Evolutionary conservation across 768 basidiomycete genomes (phyloP), one percentile per base, ranked within the genome.

Genomic region (Panaeolus cyanescens): DNA sequence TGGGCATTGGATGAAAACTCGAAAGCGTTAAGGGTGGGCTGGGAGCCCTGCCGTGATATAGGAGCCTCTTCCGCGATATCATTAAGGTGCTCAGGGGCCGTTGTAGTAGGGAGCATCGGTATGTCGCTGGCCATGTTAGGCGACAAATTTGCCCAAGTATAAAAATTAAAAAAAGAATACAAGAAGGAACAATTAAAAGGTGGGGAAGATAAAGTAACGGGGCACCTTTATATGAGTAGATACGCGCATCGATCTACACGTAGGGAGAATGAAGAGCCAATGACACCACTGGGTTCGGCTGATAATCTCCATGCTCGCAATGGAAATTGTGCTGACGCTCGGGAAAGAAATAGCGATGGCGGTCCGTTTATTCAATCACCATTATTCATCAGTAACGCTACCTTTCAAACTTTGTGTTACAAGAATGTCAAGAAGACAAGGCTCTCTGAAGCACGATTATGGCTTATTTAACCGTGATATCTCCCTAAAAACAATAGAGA

Each of bases 221-320:
- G 10, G 13, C 15, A 28, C 45, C 30, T 50, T 50, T 50, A 50
- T 50, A 50, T 50, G 30, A 1, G 45, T 50, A 28, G 45, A 50
- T 50, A 25, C 6, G 45, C 25, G 1, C 22, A 28, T 10, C 30
- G 45, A 50, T 28, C 45, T 50, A n/a, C n/a, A n/a, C n/a, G 12
- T 13, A 50, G 45, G 45, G 10, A 28, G 30, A 50, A 50, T 50
- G 45, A 50, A 50, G 45, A 50, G 45, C 45, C 45, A 50, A 50
- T 42, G 39, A 22, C 22, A 22, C 39, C 39, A 42, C 22, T 22
- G 19, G 19, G 25, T 22, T 28, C 9, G 40, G 45, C 30, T 50
- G 45, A 50, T 50, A 50, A 50, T 50, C 25, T 50, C 12, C 25
- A 28, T 25, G 25, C 39, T 30, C 25, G 13, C 45, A 50, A 50